Conservation (phyloP, 345 rosid genomes). For the Citrus reticulata region DNA sequence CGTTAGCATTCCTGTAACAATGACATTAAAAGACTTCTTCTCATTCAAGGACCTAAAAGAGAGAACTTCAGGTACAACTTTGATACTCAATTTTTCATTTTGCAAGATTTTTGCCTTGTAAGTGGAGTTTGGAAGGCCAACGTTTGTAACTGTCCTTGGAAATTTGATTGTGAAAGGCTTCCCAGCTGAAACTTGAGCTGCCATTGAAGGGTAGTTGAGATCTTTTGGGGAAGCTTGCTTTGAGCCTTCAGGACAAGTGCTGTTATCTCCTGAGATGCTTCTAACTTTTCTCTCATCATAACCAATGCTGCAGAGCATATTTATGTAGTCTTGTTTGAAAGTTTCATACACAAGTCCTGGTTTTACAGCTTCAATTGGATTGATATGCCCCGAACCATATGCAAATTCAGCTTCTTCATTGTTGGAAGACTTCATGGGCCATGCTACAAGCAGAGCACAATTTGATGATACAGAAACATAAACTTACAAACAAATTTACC, state of each 20-base stretch:
- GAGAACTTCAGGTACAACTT: conserved; percentile 39
- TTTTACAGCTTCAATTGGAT: conserved; percentile 41
- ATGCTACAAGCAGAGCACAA: conserved; percentile 24
- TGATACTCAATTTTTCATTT: conserved; percentile 13
- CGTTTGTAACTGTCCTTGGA: conserved; percentile 57
- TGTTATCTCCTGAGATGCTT: conserved; percentile 28
- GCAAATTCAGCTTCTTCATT: conserved; percentile 37
- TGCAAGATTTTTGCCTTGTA: conserved; percentile 30
- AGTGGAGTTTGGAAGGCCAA: conserved; percentile 34
- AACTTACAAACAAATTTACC: not conserved
- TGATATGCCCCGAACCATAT: conserved; percentile 51
- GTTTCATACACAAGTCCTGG: conserved; percentile 40
- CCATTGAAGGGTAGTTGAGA: conserved; percentile 55
- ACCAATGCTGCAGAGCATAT: conserved; percentile 40
- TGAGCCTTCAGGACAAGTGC: conserved; percentile 24
- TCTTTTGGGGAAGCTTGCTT: conserved; percentile 20
- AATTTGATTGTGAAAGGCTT: conserved; percentile 27
- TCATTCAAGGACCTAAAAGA: conserved; percentile 28
- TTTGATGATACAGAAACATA: not conserved
- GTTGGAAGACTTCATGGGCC: conserved; percentile 30
- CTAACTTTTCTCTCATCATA: conserved; percentile 15
- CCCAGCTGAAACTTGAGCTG: conserved; percentile 13
- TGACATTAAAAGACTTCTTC: conserved; percentile 42
- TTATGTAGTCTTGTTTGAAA: conserved; percentile 27
- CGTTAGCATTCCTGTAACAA: conserved; percentile 13